Base-by-base conservation (phyloP, 257 asterid genomes). In the Scutellaria baicalensis region DNA sequence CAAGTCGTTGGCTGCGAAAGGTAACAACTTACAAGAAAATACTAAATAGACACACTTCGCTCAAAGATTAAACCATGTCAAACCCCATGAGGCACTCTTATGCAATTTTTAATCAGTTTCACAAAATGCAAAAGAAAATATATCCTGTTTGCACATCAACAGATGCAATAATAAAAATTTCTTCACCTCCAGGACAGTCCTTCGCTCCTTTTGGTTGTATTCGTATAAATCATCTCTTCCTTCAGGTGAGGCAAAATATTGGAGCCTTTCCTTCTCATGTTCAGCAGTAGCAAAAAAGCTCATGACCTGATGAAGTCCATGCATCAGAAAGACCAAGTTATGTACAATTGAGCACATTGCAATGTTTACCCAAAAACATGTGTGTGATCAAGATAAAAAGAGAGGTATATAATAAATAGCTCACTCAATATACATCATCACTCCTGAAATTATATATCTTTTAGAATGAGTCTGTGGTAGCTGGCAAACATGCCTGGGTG, bases 201-300 rank as follows among this genome's bases (percentile, higher is more conserved):
- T 81, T 59, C 96, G 62, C 71, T 94, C 97, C 87, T 86, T 94
- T 82, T 88, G 93, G 81, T 91, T 94, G 89, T 89, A 94, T 72
- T 86, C 87, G 83, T 91, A 91, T n/a, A 94, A 71, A 81, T 94
- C 97, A 80, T 94, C 99, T 76, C 99, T 85, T 80, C 99, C 99
- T 89, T 94, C 96, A 31, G 99, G 82, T 10, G 97, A 94, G 75
- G 86, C 85, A 77, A 93, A 94, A 77, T 89, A 87, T 58, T 81
- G 90, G 61, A 94, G 95, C 84, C 95, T 89, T 84, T 94, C 97
- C 84, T 85, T 89, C 79, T 94, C 99, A 75, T 94, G 99, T 77
- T 87, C 84, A 59, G 95, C 96, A 71, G 77, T 82, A 39, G 99
- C 99, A 79, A 89, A 93, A 77, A 49, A 79, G 84, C 96, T 86